Base-by-base conservation (phyloP, 306 rosid species). In the Astragalus membranaceus region DNA sequence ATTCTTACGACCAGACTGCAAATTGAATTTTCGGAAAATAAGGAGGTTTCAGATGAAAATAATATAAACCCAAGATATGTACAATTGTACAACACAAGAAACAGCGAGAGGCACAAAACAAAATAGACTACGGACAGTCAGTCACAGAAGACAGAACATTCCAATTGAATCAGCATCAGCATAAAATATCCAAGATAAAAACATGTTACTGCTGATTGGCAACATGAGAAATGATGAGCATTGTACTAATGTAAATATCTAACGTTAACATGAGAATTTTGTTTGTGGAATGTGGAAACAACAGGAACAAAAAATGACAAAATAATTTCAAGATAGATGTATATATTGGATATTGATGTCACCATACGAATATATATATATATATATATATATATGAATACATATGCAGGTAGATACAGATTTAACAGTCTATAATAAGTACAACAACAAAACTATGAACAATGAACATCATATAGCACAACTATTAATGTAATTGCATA, bases 101-200 rank as follows among this genome's bases (percentile, higher is more conserved):
- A 55, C 42, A 57, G 50, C 8, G 50, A 50, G 37, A 49, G 58
- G 42, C 52, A 72, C 9, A 32, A 69, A 66, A 61, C 26, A 69
- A 54, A 17, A 67, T 14, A 29, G 63, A 8, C 37, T 8, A 35
- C 42, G 54, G 29, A 41, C 4, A 16, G 6, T 14, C 33, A 62
- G 29, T 49, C 4, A 16, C 72, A 55, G 54, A 46, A 70, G 2
- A 16, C 72, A 55, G 54, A 46, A 70, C 64, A 74, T 44, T 51
- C 61, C 54, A 62, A 57, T 52, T 44, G 55, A 61, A 64, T 57
- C 70, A 36, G 12, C 42, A 60, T 67, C 74, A 36, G 33, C 50
- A 74, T 35, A 33, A 56, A 30, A 66, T 37, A 72, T 47, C 26
- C 30, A 49, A 20, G 55, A 72, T 29, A 35, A 52, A 42, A 72